Evolutionary conservation across 768 basidiomycete species (phyloP).

Genomic region (Russula dissimulans): DNA sequence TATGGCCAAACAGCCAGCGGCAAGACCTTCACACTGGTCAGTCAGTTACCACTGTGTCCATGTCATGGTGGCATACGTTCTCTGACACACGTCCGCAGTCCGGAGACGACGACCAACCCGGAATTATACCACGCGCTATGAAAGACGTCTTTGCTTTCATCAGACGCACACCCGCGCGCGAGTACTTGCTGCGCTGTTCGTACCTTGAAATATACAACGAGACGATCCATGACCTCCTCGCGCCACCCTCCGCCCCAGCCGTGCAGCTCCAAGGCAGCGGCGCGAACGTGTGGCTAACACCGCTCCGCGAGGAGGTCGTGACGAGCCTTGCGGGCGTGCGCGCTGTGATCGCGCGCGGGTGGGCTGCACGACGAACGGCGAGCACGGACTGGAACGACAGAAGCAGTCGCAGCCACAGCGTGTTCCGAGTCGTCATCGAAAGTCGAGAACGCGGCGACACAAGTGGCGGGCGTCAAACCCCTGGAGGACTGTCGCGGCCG

Average conservation of each 20-base stretch:
- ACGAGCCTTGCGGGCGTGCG: conserved; percentile 79
- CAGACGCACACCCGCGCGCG: conserved; percentile 62
- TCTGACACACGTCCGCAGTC: conserved; percentile 30
- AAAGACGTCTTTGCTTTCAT: conserved; percentile 86
- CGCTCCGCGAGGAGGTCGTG: conserved; percentile 88
- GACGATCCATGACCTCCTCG: conserved; percentile 75
- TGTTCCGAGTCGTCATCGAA: conserved; percentile 89
- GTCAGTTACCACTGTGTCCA: conserved; percentile 24
- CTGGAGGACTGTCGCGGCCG: conserved; percentile 34
- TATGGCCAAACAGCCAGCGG: conserved; percentile 84
- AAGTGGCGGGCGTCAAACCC: conserved; percentile 43
- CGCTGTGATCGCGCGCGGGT: conserved; percentile 78
- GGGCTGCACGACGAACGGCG: conserved; percentile 80
- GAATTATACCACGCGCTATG: conserved; percentile 91
- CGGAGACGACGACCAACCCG: conserved; percentile 78
- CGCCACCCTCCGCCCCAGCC: conserved; percentile 47
- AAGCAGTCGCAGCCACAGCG: conserved; percentile 88
- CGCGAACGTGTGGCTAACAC: conserved; percentile 55
- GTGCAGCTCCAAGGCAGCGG: conserved; percentile 67
- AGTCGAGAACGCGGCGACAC: conserved; percentile 62
- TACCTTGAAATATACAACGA: conserved; percentile 99
- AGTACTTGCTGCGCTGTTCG: conserved; percentile 91
- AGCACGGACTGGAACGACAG: conserved; percentile 99
- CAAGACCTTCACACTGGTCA: conserved; percentile 60
- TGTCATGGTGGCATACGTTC: background rate